Conservation (phyloP, 2,329 filamentous ascomycete genomes). For the Aureobasidium mangrovei region DNA sequence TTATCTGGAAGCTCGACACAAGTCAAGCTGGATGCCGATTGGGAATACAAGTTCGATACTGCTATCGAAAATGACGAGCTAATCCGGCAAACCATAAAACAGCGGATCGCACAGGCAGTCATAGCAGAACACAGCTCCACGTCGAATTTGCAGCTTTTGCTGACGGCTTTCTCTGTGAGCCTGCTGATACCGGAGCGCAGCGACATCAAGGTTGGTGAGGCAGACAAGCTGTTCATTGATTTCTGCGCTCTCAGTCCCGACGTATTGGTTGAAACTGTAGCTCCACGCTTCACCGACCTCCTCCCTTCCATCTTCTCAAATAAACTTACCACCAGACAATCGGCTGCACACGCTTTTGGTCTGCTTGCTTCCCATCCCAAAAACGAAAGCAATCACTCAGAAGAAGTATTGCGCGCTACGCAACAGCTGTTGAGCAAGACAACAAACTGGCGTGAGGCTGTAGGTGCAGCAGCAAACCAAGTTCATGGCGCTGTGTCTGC, state of each 20-base stretch:
- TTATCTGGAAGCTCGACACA: conserved; percentile 35
- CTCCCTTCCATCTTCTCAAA: conserved; percentile 60
- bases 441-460: conserved; percentile 47
- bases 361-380: conserved; percentile 59
- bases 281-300: conserved; percentile 44
- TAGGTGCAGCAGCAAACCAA: conserved; percentile 51
- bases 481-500: conserved; percentile 54
- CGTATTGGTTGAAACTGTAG: conserved; percentile 42
- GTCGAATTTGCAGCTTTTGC: conserved; percentile 10
- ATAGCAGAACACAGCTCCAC: conserved; percentile 24
- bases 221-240: conserved; percentile 40
- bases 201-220: conserved; percentile 12
- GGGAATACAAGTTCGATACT: conserved; percentile 71
- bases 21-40: conserved; percentile 62
- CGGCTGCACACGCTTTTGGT: conserved; percentile 63
- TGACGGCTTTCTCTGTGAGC: conserved; percentile 15
- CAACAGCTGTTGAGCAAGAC: conserved; percentile 40
- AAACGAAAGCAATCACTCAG: conserved; percentile 29
- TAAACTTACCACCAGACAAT: conserved; percentile 55
- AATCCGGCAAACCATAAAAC: conserved; percentile 51
- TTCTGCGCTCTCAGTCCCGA: conserved; percentile 49
- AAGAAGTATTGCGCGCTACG: conserved; percentile 37
- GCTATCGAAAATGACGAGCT: conserved; percentile 61
- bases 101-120: conserved; percentile 38
- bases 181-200: background rate